Evolutionary conservation across 441 rosid genomes (phyloP).

Genomic region (Arabidopsis hybrid): DNA sequence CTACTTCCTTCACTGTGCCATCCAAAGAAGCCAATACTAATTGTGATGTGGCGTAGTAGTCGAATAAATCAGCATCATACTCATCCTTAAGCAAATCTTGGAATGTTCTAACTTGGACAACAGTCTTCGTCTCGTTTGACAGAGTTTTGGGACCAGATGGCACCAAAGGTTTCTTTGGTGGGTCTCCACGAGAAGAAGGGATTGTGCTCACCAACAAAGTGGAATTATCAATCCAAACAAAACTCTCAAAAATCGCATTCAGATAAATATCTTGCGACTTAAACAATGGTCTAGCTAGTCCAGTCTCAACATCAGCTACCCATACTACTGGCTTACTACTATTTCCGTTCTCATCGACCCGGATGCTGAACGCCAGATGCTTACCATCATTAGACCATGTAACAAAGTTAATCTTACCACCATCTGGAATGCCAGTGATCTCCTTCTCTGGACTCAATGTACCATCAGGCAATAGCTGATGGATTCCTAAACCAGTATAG

Average conservation of each 20-base stretch:
- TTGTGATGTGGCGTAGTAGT: slow-evolving; percentile 88
- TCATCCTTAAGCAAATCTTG: slow-evolving; percentile 94
- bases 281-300: slow-evolving; percentile 76
- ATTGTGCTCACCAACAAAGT: slow-evolving; percentile 81
- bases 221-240: slow-evolving; percentile 78
- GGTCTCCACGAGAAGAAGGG: slow-evolving; percentile 78
- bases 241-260: slow-evolving; percentile 89
- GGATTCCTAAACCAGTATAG: slow-evolving; percentile 88
- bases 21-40: slow-evolving; percentile 79
- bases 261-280: slow-evolving; percentile 66
- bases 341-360: slow-evolving; percentile 65
- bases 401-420: slow-evolving; percentile 86
- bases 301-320: slow-evolving; percentile 87
- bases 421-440: slow-evolving; percentile 80
- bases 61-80: slow-evolving; percentile 90
- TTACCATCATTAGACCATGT: slow-evolving; percentile 85
- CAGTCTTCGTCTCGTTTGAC: slow-evolving; percentile 68
- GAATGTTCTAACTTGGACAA: slow-evolving; percentile 88
- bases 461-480: slow-evolving; percentile 78
- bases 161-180: slow-evolving; percentile 85
- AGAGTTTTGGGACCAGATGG: slow-evolving; percentile 90
- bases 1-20: slow-evolving; percentile 71
- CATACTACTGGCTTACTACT: slow-evolving; percentile 78
- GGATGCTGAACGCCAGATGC: slow-evolving; percentile 81
- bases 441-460: slow-evolving; percentile 83